These are phyloP conservation scores for Batkoa obscura DNA, from an alignment of 371 early-diverging fungal genomes.

Conservation along the genomic window DNA sequence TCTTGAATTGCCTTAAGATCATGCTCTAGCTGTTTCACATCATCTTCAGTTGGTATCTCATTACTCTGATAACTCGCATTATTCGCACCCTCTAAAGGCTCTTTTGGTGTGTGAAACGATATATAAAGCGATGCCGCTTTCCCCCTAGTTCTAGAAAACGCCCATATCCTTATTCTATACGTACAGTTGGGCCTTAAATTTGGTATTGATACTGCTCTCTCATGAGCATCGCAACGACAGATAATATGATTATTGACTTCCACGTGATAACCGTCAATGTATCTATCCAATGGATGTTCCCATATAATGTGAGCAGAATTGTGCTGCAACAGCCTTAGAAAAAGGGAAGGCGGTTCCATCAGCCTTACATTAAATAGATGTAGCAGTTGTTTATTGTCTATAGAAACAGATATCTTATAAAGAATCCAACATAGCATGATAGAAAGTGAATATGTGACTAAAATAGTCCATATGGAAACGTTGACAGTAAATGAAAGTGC, in stretches of 20 bases:
- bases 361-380: neutral
- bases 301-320: constrained; percentile 3
- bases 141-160: neutral
- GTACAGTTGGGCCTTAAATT: neutral
- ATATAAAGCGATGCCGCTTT: constrained; percentile 1
- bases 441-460: neutral
- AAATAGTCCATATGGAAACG: neutral
- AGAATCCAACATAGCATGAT: constrained; percentile 1
- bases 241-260: constrained; percentile 3
- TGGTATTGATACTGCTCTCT: neutral
- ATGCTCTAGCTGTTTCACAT: neutral
- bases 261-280: neutral
- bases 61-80: neutral
- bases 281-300: neutral
- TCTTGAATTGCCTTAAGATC: neutral
- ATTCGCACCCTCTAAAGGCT: neutral
- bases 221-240: neutral
- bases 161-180: constrained; percentile 3
- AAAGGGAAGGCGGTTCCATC: constrained; percentile 1
- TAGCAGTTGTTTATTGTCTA: constrained; percentile 1
- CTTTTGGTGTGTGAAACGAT: neutral
- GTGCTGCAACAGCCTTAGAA: neutral
- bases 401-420: constrained; percentile 1
- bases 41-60: neutral
- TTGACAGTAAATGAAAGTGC: neutral